Base-by-base conservation (phyloP, 371 early-diverging fungal genomes). In the Lichtheimia ramosa region DNA sequence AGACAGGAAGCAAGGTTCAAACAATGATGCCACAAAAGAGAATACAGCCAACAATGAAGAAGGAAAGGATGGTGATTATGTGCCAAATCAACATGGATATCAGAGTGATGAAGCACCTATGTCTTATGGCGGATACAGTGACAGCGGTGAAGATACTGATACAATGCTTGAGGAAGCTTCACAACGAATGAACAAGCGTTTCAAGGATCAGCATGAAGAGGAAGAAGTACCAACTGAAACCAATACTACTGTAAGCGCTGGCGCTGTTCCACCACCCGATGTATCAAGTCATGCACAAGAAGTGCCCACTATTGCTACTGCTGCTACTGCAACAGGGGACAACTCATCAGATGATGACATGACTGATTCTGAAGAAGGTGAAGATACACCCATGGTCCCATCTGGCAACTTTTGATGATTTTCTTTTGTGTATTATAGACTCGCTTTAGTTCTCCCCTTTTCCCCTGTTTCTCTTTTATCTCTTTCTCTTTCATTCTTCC, bases 111-210 rank as follows among this genome's bases (percentile, higher is more conserved):
- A 49, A 20, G 34, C 48, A 7, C 20, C 43, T 34, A 34, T 43
- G 18, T 53, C 46, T 12, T 48, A 63, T 48, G 49, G 50, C 48
- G 52, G 52, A 21, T 54, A 43, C 56, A 50, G 50, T 43, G 72
- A 69, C 48, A 75, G 74, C 41, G 79, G 76, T 18, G 83, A 79
- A 13, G 83, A 82, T 61, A 74, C 78, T 16, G 83, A 82, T 51
- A 71, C 57, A 16, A 74, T 77, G 58, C 50, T 78, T 42, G 75
- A 73, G 23, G 73, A 71, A 51, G 77, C 74, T 24, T 59, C 55
- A 8, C 59, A 66, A 55, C 59, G 67, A 4, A 49, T 64, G 54
- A 56, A 51, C 27, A 64, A 61, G 43, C 61, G 64, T 54, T 51
- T 46, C 28, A 63, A 16, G 16, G 48, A 53, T 34, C 34, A 34